Percentiles rank a stretch among this genome's conserved stretches.
phyloP scores from a whole-genome alignment of 2,329 filamentous ascomycete species.

The Pseudogymnoascus sp. region DNA sequence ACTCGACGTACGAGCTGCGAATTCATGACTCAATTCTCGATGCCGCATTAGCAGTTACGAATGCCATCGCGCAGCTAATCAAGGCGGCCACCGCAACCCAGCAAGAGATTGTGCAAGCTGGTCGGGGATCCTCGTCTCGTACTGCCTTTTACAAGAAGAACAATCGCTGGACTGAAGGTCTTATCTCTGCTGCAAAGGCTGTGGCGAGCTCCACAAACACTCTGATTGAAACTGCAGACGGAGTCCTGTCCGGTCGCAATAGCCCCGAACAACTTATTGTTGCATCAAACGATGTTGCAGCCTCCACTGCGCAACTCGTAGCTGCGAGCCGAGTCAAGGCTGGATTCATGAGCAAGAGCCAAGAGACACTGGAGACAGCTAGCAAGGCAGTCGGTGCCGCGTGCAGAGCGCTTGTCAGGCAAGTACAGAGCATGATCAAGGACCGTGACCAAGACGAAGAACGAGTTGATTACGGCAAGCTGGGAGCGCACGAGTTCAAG shows the following conservation, averaged over 20 bases:
- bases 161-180: conserved; percentile 96
- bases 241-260: conserved; percentile 85
- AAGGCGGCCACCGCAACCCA: conserved; percentile 89
- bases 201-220: conserved; percentile 91
- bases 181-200: conserved; percentile 95
- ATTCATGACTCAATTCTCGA: conserved; percentile 94
- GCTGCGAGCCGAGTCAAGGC: conserved; percentile 95
- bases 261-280: conserved; percentile 96
- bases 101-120: conserved; percentile 92
- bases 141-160: conserved; percentile 99
- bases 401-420: conserved; percentile 78
- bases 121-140: conserved; percentile 75
- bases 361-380: conserved; percentile 83
- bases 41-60: conserved; percentile 86
- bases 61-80: conserved; percentile 88
- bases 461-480: conserved; percentile 75
- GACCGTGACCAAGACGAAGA: conserved; percentile 78
- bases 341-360: conserved; percentile 94
- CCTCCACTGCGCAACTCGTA: conserved; percentile 91
- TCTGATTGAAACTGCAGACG: conserved; percentile 95
- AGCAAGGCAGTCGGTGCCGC: conserved; percentile 88
- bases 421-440: conserved; percentile 91
- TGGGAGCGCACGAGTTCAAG: conserved; percentile 95
- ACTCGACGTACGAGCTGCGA: conserved; percentile 91
- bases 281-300: conserved; percentile 92